These are phyloP conservation scores for Fusarium mangiferae DNA, from an alignment of 2,329 filamentous ascomycete species.

Conservation along the genomic window DNA sequence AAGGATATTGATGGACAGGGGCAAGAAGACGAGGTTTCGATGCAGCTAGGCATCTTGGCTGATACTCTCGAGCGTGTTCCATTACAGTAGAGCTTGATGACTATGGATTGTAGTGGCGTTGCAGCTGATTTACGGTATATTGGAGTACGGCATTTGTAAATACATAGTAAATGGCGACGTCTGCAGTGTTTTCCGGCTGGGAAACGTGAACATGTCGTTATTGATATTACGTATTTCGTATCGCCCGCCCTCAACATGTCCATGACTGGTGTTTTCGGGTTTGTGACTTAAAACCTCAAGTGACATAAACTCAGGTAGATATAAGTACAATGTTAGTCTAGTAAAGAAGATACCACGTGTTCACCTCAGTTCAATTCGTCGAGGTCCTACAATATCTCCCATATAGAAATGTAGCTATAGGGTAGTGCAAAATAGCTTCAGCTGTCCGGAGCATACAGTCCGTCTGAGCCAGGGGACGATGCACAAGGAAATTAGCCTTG, in stretches of 20 bases:
- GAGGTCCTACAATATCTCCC: not conserved
- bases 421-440: not conserved
- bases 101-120: constrained; percentile 8
- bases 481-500: not conserved
- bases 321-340: not conserved
- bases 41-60: constrained; percentile 55
- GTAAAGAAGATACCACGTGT: too few relatives aligned
- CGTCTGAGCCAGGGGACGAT: not conserved
- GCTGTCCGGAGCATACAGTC: constrained; percentile 1
- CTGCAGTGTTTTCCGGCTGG: not conserved
- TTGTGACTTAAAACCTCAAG: not conserved
- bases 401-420: not conserved
- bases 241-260: not conserved
- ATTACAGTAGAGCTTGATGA: constrained; percentile 47
- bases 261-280: too few relatives aligned
- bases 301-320: not conserved
- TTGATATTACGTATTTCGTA: not conserved
- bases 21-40: constrained; percentile 44
- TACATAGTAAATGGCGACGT: not conserved
- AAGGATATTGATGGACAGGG: constrained; percentile 47
- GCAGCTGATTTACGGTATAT: not conserved
- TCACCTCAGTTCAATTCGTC: not conserved
- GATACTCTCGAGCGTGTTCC: constrained; percentile 56
- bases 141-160: constrained; percentile 14
- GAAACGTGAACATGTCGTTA: not conserved